Evolutionary conservation across 306 rosid species (phyloP).

Genomic region (Cucurbita ficifolia): DNA sequence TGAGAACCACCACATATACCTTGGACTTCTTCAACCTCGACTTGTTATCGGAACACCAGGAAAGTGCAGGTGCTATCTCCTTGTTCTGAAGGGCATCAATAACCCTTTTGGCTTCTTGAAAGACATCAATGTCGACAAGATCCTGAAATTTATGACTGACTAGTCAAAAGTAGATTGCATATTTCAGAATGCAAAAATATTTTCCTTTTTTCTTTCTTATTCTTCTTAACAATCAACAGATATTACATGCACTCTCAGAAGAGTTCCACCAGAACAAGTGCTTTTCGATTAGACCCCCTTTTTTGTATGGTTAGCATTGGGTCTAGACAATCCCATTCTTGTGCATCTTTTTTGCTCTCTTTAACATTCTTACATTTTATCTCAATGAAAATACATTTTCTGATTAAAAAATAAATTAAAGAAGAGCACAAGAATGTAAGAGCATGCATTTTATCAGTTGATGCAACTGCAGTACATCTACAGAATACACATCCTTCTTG

Average conservation of each 20-base stretch:
- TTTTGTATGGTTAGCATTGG: too few relatives aligned
- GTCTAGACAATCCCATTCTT: too few relatives aligned
- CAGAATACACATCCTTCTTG: neutral
- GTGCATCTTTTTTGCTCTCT: too few relatives aligned
- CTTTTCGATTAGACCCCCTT: too few relatives aligned
- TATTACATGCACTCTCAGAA: neutral
- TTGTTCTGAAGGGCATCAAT: slow-evolving; percentile 70
- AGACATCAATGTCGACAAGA: slow-evolving; percentile 83
- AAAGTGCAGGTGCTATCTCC: slow-evolving; percentile 77
- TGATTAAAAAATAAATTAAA: neutral
- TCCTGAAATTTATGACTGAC: slow-evolving; percentile 29
- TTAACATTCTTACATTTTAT: neutral
- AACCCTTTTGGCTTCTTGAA: slow-evolving; percentile 82
- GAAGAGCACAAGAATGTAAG: neutral
- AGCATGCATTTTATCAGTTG: neutral
- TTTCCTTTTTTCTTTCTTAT: neutral
- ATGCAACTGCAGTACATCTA: neutral
- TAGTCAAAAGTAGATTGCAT: neutral
- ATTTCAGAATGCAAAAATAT: neutral
- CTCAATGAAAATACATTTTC: neutral
- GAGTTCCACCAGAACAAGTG: too few relatives aligned
- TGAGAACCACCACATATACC: slow-evolving; percentile 23
- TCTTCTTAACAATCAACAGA: neutral
- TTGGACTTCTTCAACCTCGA: slow-evolving; percentile 85
- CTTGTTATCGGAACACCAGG: slow-evolving; percentile 97